A percentile compares a stretch with the other conserved stretches of the same genome.
phyloP scores from a whole-genome alignment of 116 monocot genomes.

The Iris pallida region DNA sequence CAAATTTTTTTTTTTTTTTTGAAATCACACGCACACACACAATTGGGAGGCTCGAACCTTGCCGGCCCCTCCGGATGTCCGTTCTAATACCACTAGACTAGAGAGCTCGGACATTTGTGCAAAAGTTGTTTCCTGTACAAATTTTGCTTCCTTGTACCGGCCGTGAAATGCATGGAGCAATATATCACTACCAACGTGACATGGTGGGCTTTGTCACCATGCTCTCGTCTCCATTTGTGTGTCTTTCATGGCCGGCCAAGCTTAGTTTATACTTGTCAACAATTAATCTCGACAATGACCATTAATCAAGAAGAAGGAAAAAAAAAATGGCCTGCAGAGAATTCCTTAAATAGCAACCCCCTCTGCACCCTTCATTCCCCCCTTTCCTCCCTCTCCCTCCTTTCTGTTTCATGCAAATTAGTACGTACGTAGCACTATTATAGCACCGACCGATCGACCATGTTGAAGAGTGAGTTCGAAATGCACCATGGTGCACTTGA shows the following conservation, averaged over 20 bases:
- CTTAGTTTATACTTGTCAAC: slow-evolving; percentile 5
- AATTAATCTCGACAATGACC: background rate
- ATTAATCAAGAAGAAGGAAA: background rate
- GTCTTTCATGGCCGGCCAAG: slow-evolving; percentile 30
- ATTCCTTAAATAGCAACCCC: slow-evolving; percentile 6
- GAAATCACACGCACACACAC: no score
- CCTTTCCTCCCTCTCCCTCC: background rate
- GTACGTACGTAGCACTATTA: no score
- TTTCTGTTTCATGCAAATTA: background rate
- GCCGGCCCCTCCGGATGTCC: no score
- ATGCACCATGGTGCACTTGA: slow-evolving; percentile 24
- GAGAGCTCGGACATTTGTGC: no score
- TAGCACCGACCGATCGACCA: background rate
- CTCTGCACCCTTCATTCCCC: background rate
- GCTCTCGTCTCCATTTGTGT: slow-evolving; percentile 12
- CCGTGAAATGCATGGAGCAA: background rate
- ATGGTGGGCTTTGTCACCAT: slow-evolving; percentile 11
- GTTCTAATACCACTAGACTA: no score
- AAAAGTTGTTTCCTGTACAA: no score
- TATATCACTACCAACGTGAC: slow-evolving; percentile 19
- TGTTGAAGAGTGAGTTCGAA: slow-evolving; percentile 27
- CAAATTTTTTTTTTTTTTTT: no score
- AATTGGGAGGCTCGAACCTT: no score
- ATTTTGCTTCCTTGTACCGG: no score
- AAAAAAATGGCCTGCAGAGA: slow-evolving; percentile 1